Conservation (phyloP, 495 filamentous ascomycete genomes). For the Penicillium angulare region DNA sequence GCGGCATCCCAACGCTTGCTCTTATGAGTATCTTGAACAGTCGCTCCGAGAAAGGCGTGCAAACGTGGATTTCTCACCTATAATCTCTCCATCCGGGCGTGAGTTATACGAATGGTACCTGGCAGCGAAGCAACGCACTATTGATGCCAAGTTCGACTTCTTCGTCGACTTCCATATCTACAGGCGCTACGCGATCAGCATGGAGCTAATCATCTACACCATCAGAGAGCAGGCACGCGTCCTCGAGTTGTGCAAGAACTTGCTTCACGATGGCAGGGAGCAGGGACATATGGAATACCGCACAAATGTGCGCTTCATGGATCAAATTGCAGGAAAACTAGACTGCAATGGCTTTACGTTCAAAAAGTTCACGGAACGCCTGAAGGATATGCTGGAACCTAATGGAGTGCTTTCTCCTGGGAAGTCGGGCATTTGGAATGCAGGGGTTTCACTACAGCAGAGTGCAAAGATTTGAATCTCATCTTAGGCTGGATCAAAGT, state of each 20-base stretch:
- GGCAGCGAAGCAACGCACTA: background rate
- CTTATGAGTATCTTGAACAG: constrained; percentile 1
- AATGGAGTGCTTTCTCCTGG: constrained; percentile 5
- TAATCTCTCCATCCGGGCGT: background rate
- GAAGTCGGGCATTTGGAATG: constrained; percentile 7
- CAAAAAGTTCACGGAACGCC: background rate
- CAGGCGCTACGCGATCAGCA: constrained; percentile 4
- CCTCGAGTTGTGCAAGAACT: background rate
- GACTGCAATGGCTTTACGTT: constrained; percentile 1
- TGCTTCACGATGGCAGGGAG: background rate
- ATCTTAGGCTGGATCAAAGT: too few species aligned
- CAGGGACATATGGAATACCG: constrained; percentile 10
- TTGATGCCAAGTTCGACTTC: constrained; percentile 5
- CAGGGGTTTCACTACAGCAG: too few species aligned
- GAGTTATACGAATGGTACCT: constrained; percentile 1
- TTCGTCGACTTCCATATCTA: constrained; percentile 12
- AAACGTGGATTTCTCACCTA: background rate
- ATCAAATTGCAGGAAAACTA: constrained; percentile 5
- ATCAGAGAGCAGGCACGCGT: background rate
- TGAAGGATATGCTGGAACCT: constrained; percentile 8
- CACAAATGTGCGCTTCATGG: constrained; percentile 12
- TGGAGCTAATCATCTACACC: constrained; percentile 7
- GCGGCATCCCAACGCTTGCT: constrained; percentile 8
- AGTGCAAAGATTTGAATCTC: too few species aligned
- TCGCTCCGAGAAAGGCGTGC: background rate